Evolutionary conservation across 2,329 filamentous ascomycete genomes (phyloP).

Genomic region (Mariannaea elegans): DNA sequence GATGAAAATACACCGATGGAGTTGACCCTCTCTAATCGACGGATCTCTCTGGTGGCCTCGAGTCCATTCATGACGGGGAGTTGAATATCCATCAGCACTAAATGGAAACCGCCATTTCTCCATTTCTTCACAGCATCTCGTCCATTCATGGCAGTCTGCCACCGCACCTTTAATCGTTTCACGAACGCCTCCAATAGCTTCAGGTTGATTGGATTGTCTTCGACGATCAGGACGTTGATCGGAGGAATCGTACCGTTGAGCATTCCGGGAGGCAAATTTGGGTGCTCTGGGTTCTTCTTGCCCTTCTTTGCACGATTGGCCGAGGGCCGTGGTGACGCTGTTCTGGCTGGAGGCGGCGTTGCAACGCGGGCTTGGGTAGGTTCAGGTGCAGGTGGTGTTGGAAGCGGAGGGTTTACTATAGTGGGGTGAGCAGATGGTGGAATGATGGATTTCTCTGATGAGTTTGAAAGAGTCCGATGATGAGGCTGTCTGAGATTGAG

Average conservation of each 20-base stretch:
- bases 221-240: constrained; percentile 96
- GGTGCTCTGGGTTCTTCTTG: constrained; percentile 60
- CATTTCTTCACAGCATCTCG: constrained; percentile 93
- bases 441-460: constrained; percentile 60
- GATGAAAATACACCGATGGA: constrained; percentile 90
- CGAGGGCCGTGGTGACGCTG: constrained; percentile 59
- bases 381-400: constrained; percentile 64
- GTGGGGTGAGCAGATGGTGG: constrained; percentile 55
- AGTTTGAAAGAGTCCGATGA: constrained; percentile 67
- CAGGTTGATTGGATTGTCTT: constrained; percentile 98
- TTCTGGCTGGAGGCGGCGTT: constrained; percentile 60
- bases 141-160: constrained; percentile 97
- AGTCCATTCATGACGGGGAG: constrained; percentile 95
- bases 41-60: constrained; percentile 93
- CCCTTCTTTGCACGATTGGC: constrained; percentile 58
- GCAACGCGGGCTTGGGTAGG: constrained; percentile 54
- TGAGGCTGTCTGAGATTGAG: constrained; percentile 53
- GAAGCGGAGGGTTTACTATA: constrained; percentile 60
- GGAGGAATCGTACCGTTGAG: constrained; percentile 88
- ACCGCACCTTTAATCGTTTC: constrained; percentile 93
- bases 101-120: constrained; percentile 89
- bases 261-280: constrained; percentile 66
- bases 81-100: constrained; percentile 99
- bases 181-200: constrained; percentile 94
- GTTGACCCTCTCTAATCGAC: constrained; percentile 87